Percentiles rank a stretch among this genome's conserved stretches.
These are phyloP conservation scores for Cytospora schulzeri DNA, from an alignment of 2,329 filamentous ascomycete species.

Conservation along the genomic window DNA sequence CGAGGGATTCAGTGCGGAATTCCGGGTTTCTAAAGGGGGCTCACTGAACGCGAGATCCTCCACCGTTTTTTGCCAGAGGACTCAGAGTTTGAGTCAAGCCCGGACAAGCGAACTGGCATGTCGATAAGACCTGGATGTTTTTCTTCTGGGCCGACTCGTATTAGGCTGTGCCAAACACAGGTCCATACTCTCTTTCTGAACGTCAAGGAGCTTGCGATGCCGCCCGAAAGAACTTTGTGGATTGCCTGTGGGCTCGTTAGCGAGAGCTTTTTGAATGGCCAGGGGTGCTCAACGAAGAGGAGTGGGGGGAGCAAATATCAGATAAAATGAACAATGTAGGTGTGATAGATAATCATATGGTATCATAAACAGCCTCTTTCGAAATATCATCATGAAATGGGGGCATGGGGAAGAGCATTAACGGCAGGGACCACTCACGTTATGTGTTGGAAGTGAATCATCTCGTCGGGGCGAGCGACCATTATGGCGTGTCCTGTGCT, in stretches of 20 bases:
- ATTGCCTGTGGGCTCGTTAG: neutral
- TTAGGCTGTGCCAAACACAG: too few relatives aligned
- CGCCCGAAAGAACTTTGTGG: neutral
- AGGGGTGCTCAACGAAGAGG: neutral
- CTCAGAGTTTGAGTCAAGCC: too few relatives aligned
- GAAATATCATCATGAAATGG: slow-evolving; percentile 42
- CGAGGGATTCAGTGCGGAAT: too few relatives aligned
- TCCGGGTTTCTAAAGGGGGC: too few relatives aligned
- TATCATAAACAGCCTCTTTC: slow-evolving; percentile 52
- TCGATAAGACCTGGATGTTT: too few relatives aligned
- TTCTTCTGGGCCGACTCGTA: too few relatives aligned
- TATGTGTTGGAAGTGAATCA: neutral
- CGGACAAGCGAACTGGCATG: too few relatives aligned
- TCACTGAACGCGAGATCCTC: too few relatives aligned
- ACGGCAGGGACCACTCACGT: neutral
- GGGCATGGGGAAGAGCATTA: slow-evolving; percentile 20
- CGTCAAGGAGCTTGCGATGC: neutral
- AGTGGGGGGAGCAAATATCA: slow-evolving; percentile 1
- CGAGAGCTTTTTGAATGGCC: neutral
- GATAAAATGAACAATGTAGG: slow-evolving; percentile 34
- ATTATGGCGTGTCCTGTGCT: neutral
- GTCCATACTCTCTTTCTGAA: neutral
- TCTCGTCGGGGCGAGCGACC: neutral
- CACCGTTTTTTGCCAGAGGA: too few relatives aligned
- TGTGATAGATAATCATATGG: slow-evolving; percentile 42